Evolutionary conservation across 805 yeast species (phyloP).

Genomic region (Saccharomycopsis sp.): DNA sequence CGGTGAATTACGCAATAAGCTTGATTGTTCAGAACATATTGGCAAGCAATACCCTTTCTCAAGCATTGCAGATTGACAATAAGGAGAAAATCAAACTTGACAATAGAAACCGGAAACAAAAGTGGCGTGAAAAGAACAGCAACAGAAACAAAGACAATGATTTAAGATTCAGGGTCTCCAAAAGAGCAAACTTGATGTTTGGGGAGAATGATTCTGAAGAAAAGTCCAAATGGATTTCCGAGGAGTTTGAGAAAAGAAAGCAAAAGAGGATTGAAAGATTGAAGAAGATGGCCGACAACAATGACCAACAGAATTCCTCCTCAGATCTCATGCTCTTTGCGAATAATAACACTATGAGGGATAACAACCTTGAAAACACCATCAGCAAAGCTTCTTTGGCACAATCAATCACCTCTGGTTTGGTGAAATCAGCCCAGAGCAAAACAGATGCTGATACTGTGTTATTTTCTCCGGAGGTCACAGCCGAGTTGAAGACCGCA

Average conservation of each 20-base stretch:
- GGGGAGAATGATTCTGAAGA: conserved; percentile 50
- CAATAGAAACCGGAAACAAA: conserved; percentile 69
- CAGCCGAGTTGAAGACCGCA: conserved; percentile 20
- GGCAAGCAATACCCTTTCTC: background rate
- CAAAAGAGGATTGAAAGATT: conserved; percentile 46
- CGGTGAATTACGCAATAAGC: conserved; percentile 7
- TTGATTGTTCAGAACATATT: conserved; percentile 9
- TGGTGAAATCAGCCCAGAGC: background rate
- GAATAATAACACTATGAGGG: background rate
- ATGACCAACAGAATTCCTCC: too few species aligned
- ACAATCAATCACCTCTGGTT: conserved; percentile 1
- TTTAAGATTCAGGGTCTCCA: conserved; percentile 64
- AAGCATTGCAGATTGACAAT: conserved; percentile 23
- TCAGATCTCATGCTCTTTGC: too few species aligned
- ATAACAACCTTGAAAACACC: conserved; percentile 1
- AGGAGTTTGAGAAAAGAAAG: conserved; percentile 60
- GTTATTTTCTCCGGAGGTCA: background rate
- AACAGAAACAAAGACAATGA: conserved; percentile 85
- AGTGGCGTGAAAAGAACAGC: conserved; percentile 75
- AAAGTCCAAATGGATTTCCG: conserved; percentile 61
- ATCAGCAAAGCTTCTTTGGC: conserved; percentile 6
- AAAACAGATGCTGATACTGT: background rate
- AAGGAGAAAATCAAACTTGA: conserved; percentile 54
- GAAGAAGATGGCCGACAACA: conserved; percentile 20
- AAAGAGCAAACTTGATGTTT: conserved; percentile 58